Evolutionary conservation across 2,329 filamentous ascomycete genomes (phyloP).

Genomic region (Bisporella sp.): DNA sequence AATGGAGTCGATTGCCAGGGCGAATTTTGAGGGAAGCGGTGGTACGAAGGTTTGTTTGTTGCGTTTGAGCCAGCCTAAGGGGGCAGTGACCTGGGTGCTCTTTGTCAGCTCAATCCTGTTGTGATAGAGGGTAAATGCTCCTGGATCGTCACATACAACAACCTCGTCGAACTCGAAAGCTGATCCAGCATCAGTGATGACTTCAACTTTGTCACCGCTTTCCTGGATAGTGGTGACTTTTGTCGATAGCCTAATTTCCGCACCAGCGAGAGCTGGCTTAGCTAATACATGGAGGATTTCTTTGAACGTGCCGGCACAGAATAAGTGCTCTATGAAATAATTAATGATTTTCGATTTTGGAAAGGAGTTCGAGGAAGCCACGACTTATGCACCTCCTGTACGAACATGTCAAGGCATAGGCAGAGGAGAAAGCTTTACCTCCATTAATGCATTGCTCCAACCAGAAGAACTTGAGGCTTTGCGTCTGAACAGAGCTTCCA

Average conservation of each 20-base stretch:
- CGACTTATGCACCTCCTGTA: too few species aligned
- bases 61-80: slow-evolving; percentile 42
- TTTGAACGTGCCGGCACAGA: slow-evolving; percentile 26
- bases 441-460: slow-evolving; percentile 51
- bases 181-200: slow-evolving; percentile 13
- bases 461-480: slow-evolving; percentile 52
- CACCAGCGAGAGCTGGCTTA: slow-evolving; percentile 16
- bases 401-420: slow-evolving; percentile 2
- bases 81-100: slow-evolving; percentile 33
- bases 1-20: slow-evolving; percentile 40
- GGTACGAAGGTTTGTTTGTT: slow-evolving; percentile 37
- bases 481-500: slow-evolving; percentile 39
- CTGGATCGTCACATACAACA: slow-evolving; percentile 23
- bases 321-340: slow-evolving; percentile 20
- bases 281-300: slow-evolving; percentile 23
- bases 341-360: too few species aligned
- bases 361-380: too few species aligned
- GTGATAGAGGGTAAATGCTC: too few species aligned
- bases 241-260: slow-evolving; percentile 18
- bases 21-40: slow-evolving; percentile 33
- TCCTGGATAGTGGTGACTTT: slow-evolving; percentile 16
- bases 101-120: too few species aligned
- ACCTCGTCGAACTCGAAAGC: slow-evolving; percentile 32
- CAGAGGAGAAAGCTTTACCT: slow-evolving; percentile 13
- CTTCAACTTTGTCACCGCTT: slow-evolving; percentile 2